Evolutionary conservation across 768 basidiomycete genomes (phyloP).

Genomic region (Hemileccinum rubropunctum): DNA sequence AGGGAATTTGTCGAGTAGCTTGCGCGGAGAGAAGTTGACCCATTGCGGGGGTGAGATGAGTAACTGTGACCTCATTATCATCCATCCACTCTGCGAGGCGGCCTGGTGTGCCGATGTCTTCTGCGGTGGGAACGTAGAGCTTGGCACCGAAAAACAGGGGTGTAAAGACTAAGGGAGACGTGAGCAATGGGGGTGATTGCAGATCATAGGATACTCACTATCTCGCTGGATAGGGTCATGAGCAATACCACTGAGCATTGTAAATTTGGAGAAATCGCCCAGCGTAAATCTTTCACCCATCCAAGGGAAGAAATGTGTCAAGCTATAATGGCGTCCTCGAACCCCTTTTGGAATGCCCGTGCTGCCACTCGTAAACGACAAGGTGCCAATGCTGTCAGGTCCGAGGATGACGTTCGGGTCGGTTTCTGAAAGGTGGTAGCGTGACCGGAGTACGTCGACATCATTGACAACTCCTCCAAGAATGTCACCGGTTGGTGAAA

Average conservation of each 20-base stretch:
- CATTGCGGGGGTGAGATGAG: constrained; percentile 98
- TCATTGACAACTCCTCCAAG: constrained; percentile 54
- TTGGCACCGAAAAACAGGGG: constrained; percentile 96
- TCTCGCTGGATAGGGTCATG: constrained; percentile 99
- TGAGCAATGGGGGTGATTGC: not conserved
- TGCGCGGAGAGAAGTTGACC: constrained; percentile 95
- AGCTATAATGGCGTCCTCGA: constrained; percentile 86
- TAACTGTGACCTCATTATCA: constrained; percentile 84
- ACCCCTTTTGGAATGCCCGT: constrained; percentile 99
- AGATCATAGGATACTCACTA: constrained; percentile 57
- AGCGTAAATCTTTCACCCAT: constrained; percentile 89
- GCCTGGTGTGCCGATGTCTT: constrained; percentile 96
- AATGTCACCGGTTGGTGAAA: constrained; percentile 61
- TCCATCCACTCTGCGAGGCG: constrained; percentile 99
- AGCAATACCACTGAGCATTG: constrained; percentile 98
- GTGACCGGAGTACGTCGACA: constrained; percentile 61
- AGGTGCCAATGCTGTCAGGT: constrained; percentile 92
- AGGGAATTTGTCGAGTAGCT: constrained; percentile 77
- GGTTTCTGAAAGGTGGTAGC: constrained; percentile 51
- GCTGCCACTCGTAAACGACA: constrained; percentile 96
- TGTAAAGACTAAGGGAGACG: constrained; percentile 75
- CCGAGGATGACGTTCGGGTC: constrained; percentile 85
- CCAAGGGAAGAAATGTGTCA: constrained; percentile 99
- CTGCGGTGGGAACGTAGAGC: constrained; percentile 92
- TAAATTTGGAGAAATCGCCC: constrained; percentile 75